These are phyloP conservation scores for Pseudopithomyces chartarum DNA, from an alignment of 2,329 filamentous ascomycete species.

Conservation along the genomic window DNA sequence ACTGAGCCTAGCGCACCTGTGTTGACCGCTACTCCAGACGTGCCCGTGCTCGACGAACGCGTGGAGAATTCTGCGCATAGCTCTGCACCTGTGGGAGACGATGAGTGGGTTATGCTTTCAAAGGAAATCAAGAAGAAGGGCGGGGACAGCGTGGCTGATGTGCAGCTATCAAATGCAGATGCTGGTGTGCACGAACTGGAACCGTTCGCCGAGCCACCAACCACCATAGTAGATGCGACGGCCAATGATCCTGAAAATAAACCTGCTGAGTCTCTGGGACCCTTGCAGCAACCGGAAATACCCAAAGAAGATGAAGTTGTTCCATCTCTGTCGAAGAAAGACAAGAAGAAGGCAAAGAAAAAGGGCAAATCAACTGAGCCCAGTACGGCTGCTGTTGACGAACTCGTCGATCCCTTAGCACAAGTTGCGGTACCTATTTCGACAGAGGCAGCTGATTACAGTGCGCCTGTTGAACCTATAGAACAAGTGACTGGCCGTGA, in stretches of 20 bases:
- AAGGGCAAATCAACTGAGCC: slow-evolving; percentile 13
- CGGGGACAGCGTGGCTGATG: slow-evolving; percentile 10
- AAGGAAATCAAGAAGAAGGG: slow-evolving; percentile 23
- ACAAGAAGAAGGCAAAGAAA: slow-evolving; percentile 26
- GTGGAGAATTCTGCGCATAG: slow-evolving; percentile 3
- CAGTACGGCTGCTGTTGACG: slow-evolving; percentile 9
- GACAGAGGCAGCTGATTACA: slow-evolving; percentile 2
- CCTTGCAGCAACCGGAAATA: background rate
- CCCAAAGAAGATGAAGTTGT: slow-evolving; percentile 7
- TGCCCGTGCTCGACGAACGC: background rate
- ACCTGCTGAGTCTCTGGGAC: background rate
- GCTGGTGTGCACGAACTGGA: background rate
- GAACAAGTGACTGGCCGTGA: slow-evolving; percentile 14
- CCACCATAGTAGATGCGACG: background rate
- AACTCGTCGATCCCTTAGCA: slow-evolving; percentile 7
- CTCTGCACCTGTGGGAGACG: slow-evolving; percentile 10
- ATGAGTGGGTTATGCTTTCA: slow-evolving; percentile 4
- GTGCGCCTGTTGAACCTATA: background rate
- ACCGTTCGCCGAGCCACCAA: background rate
- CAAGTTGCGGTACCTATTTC: slow-evolving; percentile 1
- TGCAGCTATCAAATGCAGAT: slow-evolving; percentile 9
- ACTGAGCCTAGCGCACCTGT: slow-evolving; percentile 4
- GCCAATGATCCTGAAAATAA: background rate
- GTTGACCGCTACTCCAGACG: slow-evolving; percentile 2
- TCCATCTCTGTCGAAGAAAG: slow-evolving; percentile 1